phyloP scores from a whole-genome alignment of 2,329 filamentous ascomycete genomes.

The Metarhizium album region DNA sequence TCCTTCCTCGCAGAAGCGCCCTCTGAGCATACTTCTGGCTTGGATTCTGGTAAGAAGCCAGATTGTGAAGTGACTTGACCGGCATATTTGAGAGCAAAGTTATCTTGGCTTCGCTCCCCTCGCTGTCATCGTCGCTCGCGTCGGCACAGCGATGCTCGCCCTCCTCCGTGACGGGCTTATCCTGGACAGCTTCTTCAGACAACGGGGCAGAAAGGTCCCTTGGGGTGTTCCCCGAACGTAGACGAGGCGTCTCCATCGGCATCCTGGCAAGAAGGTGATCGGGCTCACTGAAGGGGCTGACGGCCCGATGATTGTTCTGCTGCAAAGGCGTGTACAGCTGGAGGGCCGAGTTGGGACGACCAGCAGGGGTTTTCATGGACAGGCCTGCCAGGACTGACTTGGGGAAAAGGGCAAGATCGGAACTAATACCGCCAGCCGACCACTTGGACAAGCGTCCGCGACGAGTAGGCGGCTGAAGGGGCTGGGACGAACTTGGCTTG shows the following conservation, averaged over 20 bases:
- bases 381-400: constrained; percentile 26
- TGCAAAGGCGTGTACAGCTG: constrained; percentile 40
- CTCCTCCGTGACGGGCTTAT: constrained; percentile 9
- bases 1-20: constrained; percentile 26
- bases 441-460: constrained; percentile 37
- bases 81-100: constrained; percentile 24
- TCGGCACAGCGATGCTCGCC: constrained; percentile 10
- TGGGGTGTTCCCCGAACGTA: constrained; percentile 18
- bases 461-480: constrained; percentile 40
- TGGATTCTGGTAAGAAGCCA: constrained; percentile 46
- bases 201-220: constrained; percentile 10
- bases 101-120: constrained; percentile 18
- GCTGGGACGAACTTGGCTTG: constrained; percentile 33
- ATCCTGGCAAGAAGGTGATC: constrained; percentile 17
- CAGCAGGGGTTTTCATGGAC: constrained; percentile 17
- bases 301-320: constrained; percentile 42
- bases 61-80: constrained; percentile 39
- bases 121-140: constrained; percentile 15
- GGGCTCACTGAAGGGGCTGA: constrained; percentile 26
- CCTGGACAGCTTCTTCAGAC: constrained; percentile 6
- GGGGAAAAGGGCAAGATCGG: constrained; percentile 25
- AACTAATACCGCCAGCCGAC: constrained; percentile 16
- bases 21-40: constrained; percentile 41
- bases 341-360: constrained; percentile 11
- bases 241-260: constrained; percentile 15